phyloP scores from a whole-genome alignment of 2,329 filamentous ascomycete genomes.

The Trichoderma koningiopsis region DNA sequence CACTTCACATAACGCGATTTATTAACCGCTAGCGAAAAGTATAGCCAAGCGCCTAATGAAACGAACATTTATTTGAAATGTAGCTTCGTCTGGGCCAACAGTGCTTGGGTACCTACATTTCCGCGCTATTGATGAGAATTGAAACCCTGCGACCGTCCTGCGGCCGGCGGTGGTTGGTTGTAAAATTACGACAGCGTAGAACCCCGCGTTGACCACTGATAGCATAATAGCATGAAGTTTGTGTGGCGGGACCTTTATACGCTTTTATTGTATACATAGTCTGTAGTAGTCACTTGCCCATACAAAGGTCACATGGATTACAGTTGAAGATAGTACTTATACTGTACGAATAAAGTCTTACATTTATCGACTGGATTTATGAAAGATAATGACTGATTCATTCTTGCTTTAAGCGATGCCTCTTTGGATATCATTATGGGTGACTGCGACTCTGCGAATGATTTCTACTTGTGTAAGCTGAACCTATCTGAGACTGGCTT shows the following conservation, averaged over 20 bases:
- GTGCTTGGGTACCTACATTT: neutral
- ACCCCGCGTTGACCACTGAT: neutral
- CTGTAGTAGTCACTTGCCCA: no score
- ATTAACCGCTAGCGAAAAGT: neutral
- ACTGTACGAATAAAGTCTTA: no score
- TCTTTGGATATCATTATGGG: no score
- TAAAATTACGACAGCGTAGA: neutral
- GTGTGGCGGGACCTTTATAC: neutral
- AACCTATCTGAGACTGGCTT: no score
- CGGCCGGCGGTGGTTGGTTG: neutral
- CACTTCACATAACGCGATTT: neutral
- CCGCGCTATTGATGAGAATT: neutral
- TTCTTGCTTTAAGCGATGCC: no score
- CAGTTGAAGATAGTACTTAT: no score
- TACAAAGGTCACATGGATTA: no score
- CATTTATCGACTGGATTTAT: no score
- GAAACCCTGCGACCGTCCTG: neutral
- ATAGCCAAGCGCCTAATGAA: neutral
- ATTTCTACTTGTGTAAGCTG: no score
- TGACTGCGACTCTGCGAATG: no score
- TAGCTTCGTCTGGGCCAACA: neutral
- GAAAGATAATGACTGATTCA: no score
- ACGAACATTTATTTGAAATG: neutral
- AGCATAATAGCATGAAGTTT: neutral
- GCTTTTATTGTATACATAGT: no score